Evolutionary conservation across 2,329 filamentous ascomycete genomes (phyloP).

Genomic region (Elsinoe perseae): DNA sequence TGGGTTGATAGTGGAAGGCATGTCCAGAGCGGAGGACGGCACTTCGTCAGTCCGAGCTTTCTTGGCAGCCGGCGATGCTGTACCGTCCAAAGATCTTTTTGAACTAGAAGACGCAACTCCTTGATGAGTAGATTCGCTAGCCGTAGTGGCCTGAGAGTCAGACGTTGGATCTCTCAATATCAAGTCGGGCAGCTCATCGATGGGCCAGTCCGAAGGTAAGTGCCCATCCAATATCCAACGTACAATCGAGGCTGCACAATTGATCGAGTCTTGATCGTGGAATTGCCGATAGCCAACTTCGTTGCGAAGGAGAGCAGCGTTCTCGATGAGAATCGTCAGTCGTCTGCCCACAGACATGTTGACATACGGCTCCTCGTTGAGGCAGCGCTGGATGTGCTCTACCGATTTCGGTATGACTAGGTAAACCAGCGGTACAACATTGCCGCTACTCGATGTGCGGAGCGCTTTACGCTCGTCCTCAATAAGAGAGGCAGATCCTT

Average conservation of each 20-base stretch:
- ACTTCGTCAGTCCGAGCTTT: slow-evolving; percentile 22
- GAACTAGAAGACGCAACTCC: not conserved
- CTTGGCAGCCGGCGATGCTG: slow-evolving; percentile 19
- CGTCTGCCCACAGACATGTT: slow-evolving; percentile 23
- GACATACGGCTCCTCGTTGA: slow-evolving; percentile 21
- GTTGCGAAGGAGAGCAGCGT: slow-evolving; percentile 29
- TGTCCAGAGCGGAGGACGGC: slow-evolving; percentile 6
- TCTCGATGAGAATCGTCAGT: slow-evolving; percentile 32
- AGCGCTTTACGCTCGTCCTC: slow-evolving; percentile 4
- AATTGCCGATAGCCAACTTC: slow-evolving; percentile 30
- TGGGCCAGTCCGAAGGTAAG: slow-evolving; percentile 18
- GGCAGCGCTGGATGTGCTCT: slow-evolving; percentile 38
- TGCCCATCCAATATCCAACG: slow-evolving; percentile 22
- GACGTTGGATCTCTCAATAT: slow-evolving; percentile 8
- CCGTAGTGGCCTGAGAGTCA: slow-evolving; percentile 13
- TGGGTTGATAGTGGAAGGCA: slow-evolving; percentile 27
- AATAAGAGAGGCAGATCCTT: not conserved
- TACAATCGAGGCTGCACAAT: slow-evolving; percentile 25
- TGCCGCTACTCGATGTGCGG: not conserved
- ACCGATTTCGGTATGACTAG: slow-evolving; percentile 36
- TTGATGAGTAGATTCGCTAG: not conserved
- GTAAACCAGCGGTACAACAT: slow-evolving; percentile 24
- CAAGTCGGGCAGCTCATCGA: slow-evolving; percentile 15
- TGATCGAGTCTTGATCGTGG: slow-evolving; percentile 23
- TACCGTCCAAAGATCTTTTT: slow-evolving; percentile 16